These are phyloP conservation scores for Ensete glaucum DNA, from an alignment of 176 grass and related monocot genomes.

Conservation along the genomic window DNA sequence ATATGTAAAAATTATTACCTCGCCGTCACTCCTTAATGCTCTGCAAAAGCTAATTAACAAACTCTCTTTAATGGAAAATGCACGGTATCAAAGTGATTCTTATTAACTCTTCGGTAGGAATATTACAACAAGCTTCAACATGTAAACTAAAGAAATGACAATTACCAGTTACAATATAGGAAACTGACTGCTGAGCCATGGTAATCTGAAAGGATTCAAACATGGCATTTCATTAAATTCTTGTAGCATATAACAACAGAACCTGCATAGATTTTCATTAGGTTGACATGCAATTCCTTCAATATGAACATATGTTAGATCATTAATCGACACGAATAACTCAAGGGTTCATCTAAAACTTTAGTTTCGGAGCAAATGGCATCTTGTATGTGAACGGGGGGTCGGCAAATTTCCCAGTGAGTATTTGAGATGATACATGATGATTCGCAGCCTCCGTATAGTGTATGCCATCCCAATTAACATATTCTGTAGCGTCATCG, in stretches of 20 bases:
- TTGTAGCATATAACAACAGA: background rate
- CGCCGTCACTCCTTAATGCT: no score
- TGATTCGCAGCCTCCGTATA: slow-evolving; percentile 84
- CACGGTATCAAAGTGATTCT: background rate
- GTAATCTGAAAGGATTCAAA: background rate
- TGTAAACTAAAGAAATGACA: background rate
- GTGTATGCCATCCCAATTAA: slow-evolving; percentile 98
- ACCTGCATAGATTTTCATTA: no score
- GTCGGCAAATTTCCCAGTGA: slow-evolving; percentile 78
- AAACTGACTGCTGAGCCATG: background rate
- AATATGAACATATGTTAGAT: no score
- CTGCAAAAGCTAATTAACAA: no score
- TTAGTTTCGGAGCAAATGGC: slow-evolving; percentile 76
- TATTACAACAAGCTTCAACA: background rate
- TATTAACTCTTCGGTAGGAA: background rate
- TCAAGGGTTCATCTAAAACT: slow-evolving; percentile 31
- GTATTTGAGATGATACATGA: slow-evolving; percentile 68
- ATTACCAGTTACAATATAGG: background rate
- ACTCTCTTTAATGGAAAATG: no score
- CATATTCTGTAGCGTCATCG: slow-evolving; percentile 50
- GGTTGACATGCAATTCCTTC: no score
- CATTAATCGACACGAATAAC: no score
- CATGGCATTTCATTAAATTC: background rate
- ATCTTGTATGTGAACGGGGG: slow-evolving; percentile 73
- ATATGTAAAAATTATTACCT: no score